Percentiles rank a stretch among this genome's conserved stretches.
Conservation (phyloP, 2,329 filamentous ascomycete species). For the Cordyceps tenuipes region DNA sequence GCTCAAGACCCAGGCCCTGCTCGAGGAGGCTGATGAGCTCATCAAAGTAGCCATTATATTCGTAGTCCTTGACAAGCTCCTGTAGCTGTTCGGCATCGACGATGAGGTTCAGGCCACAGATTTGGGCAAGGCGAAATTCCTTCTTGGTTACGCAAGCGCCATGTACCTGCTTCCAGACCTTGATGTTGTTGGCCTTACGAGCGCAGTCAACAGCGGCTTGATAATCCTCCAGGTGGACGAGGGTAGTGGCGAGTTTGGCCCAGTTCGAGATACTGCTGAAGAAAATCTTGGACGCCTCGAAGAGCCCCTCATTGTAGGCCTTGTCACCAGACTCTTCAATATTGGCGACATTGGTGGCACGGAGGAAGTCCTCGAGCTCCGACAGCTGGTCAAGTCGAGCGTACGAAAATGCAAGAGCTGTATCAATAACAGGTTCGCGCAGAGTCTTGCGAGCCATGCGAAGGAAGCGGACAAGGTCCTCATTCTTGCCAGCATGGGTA, state of each 20-base stretch:
- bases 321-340: conserved; percentile 97
- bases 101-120: conserved; percentile 96
- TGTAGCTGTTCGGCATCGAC: conserved; percentile 93
- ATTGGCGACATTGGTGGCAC: conserved; percentile 87
- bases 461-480: conserved; percentile 92
- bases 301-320: conserved; percentile 87
- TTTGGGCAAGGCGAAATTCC: conserved; percentile 97
- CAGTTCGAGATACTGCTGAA: conserved; percentile 98
- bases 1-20: conserved; percentile 86
- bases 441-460: conserved; percentile 96
- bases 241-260: conserved; percentile 95
- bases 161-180: conserved; percentile 98
- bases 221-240: conserved; percentile 95
- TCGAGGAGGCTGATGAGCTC: conserved; percentile 92
- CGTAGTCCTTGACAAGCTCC: conserved; percentile 91
- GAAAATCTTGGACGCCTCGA: conserved; percentile 98
- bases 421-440: conserved; percentile 88
- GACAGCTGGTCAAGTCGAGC: conserved; percentile 84
- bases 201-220: conserved; percentile 96
- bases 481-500: conserved; percentile 92
- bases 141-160: conserved; percentile 94
- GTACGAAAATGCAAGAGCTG: conserved; percentile 85
- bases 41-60: conserved; percentile 95
- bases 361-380: conserved; percentile 94
- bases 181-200: conserved; percentile 97